These are phyloP conservation scores for Tolypocladium inflatum DNA, from an alignment of 2,329 filamentous ascomycete species.

Conservation along the genomic window DNA sequence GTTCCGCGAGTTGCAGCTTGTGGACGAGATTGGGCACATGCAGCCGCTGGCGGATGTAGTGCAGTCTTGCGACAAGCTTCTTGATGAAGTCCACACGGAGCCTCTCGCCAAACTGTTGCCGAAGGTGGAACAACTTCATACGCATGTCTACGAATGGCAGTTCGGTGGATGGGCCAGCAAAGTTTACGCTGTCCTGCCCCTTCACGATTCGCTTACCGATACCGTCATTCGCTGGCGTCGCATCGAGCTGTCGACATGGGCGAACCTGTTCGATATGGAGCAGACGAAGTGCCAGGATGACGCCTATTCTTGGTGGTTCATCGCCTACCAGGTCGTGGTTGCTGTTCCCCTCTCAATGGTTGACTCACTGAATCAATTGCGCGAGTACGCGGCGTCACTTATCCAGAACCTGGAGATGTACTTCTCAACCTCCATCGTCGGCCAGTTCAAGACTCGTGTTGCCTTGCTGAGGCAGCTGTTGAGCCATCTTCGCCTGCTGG, in stretches of 20 bases:
- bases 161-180: constrained; percentile 74
- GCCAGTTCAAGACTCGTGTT: constrained; percentile 69
- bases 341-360: constrained; percentile 61
- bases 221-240: constrained; percentile 83
- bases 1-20: constrained; percentile 60
- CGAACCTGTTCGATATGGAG: constrained; percentile 78
- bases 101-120: constrained; percentile 80
- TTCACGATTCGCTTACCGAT: constrained; percentile 71
- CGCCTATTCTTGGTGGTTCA: constrained; percentile 89
- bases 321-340: constrained; percentile 85
- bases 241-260: constrained; percentile 87
- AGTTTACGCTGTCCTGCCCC: constrained; percentile 56
- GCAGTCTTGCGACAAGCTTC: constrained; percentile 60
- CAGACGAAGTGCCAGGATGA: constrained; percentile 64
- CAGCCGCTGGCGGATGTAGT: constrained; percentile 73
- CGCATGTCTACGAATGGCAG: constrained; percentile 87
- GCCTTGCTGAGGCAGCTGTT: constrained; percentile 56
- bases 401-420: constrained; percentile 72
- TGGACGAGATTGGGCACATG: constrained; percentile 62
- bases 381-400: constrained; percentile 55
- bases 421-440: constrained; percentile 67
- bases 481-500: constrained; percentile 55
- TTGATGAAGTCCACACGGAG: constrained; percentile 68
- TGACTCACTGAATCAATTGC: constrained; percentile 48
- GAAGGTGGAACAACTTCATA: constrained; percentile 79